Evolutionary conservation across 139 green algal species (phyloP), one percentile per base, ranked within the genome.

Genomic region (Coelastrella sp.): DNA sequence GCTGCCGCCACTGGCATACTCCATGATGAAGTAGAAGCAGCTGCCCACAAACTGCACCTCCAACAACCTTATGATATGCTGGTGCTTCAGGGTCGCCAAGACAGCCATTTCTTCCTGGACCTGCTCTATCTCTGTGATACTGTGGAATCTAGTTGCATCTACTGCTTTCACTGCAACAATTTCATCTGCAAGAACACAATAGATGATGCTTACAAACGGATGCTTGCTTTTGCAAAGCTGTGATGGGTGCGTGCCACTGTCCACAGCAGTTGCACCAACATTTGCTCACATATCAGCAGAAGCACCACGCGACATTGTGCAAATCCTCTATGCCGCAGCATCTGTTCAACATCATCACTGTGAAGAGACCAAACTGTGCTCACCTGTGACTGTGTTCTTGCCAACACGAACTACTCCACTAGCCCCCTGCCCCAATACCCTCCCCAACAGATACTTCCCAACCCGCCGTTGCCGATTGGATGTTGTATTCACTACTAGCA

Each of bases 11-110:
- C 82, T 75, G 4, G 92, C 92, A 79, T 91, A 95, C 81, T 97
- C 94, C 93, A 97, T 96, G 35, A 96, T 86, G 37, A 97, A 91
- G 73, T 92, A 94, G 81, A 96, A 94, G 27, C 83, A 78, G 75
- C 89, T 88, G 87, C 76, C 66, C 9, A 84, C 77, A 82, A 94
- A 91, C 50, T 91, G 79, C 38, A 91, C 84, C 34, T 93, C 90
- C 41, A 89, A 82, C 37, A 97, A 87, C 23, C 86, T 84, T 34
- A 96, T 94, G 74, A 97, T 95, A 89, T 94, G 90, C 11, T 86
- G 86, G 86, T 97, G 94, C 60, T 92, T 92, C 21, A 97, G 87
- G 2, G 30, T 77, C 6, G 81, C 86, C 57, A 96, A 92, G 60
- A 95, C 89, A 0, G 43, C 72, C 82, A 94, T 95, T 88, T 96